These are phyloP conservation scores for Aureobasidium sp. DNA, from an alignment of 2,329 filamentous ascomycete species.

Conservation along the genomic window DNA sequence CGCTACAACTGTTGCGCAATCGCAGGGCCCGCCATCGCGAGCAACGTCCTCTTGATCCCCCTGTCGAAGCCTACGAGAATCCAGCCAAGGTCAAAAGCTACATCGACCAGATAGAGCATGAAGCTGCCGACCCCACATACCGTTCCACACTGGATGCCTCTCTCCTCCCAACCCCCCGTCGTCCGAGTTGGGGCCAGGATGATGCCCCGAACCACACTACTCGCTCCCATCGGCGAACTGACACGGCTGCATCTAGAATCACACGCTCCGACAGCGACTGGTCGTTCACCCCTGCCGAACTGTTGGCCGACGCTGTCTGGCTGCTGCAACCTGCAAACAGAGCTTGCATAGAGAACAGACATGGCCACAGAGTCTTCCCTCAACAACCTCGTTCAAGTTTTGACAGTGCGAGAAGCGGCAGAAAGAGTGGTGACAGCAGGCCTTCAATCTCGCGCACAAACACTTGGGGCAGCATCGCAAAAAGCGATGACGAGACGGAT, in stretches of 20 bases:
- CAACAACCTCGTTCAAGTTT: constrained; percentile 16
- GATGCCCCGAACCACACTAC: constrained; percentile 13
- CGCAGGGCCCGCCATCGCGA: constrained; percentile 75
- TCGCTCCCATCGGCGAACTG: constrained; percentile 27
- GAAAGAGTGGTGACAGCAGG: neutral
- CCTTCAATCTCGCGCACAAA: constrained; percentile 3
- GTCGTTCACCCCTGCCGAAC: constrained; percentile 72
- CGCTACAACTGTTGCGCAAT: constrained; percentile 86
- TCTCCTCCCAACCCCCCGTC: constrained; percentile 20
- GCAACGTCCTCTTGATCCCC: constrained; percentile 62
- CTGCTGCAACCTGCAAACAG: constrained; percentile 76
- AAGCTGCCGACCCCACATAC: constrained; percentile 31
- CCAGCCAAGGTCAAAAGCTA: constrained; percentile 62
- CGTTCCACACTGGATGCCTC: constrained; percentile 27
- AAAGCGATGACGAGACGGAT: neutral
- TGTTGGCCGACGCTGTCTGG: constrained; percentile 88
- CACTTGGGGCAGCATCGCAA: constrained; percentile 4
- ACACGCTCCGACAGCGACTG: constrained; percentile 74
- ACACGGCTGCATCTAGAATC: constrained; percentile 45
- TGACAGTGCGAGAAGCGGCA: constrained; percentile 13
- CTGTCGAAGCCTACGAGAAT: constrained; percentile 69
- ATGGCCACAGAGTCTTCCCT: constrained; percentile 65
- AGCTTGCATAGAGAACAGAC: constrained; percentile 66
- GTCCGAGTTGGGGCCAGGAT: constrained; percentile 17
- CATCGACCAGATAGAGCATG: constrained; percentile 59